Evolutionary conservation across 1,139 yeast genomes (phyloP).

Genomic region (Pichia sp.): DNA sequence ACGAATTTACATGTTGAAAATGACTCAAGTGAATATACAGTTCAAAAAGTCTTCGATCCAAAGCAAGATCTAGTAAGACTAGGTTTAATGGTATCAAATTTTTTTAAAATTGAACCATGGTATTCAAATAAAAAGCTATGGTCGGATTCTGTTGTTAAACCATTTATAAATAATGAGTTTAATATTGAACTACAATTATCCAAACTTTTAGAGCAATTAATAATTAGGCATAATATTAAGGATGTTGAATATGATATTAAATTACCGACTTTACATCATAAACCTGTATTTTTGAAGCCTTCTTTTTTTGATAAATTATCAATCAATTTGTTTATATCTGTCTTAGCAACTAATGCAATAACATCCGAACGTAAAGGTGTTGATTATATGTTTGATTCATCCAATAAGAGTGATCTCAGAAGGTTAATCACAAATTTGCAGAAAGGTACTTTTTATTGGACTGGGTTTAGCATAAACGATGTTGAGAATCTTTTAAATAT

Average conservation of each 20-base stretch:
- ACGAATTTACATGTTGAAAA: conserved; percentile 51
- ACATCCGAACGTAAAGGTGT: conserved; percentile 61
- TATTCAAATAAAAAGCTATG: conserved; percentile 42
- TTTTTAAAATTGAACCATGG: conserved; percentile 58
- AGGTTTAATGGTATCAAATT: conserved; percentile 48
- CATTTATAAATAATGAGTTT: conserved; percentile 36
- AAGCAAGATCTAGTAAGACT: conserved; percentile 49
- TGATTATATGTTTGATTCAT: conserved; percentile 66
- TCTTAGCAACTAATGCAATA: conserved; percentile 65
- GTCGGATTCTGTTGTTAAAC: conserved; percentile 41
- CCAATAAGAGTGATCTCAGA: conserved; percentile 48
- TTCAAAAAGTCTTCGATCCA: conserved; percentile 35
- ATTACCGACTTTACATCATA: conserved; percentile 55
- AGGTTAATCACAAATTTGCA: conserved; percentile 55
- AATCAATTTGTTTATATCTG: conserved; percentile 57
- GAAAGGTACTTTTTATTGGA: conserved; percentile 68
- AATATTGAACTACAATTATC: conserved; percentile 39
- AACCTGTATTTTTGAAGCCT: conserved; percentile 51
- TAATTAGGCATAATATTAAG: conserved; percentile 48
- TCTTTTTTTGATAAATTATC: conserved; percentile 56
- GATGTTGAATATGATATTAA: conserved; percentile 51
- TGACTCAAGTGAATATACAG: conserved; percentile 31
- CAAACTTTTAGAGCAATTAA: conserved; percentile 39
- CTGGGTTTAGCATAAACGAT: conserved; percentile 58
- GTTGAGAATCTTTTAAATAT: conserved; percentile 45